A percentile compares a stretch with the other conserved stretches of the same genome.
Evolutionary conservation across 2,329 filamentous ascomycete species (phyloP).

Genomic region (Periconia macrospinosa): DNA sequence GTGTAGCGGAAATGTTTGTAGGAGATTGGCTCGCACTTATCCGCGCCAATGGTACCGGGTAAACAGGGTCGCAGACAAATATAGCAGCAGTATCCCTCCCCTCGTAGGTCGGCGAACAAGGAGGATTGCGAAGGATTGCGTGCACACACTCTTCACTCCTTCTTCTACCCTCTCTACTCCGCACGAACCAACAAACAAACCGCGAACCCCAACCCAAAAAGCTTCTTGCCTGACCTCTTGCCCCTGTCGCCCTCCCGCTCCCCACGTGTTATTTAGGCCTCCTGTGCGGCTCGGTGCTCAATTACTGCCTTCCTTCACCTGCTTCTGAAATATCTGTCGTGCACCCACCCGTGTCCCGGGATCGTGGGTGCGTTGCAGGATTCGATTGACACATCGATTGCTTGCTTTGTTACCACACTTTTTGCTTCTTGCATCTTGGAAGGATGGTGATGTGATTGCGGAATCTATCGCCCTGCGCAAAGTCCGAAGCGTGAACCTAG

Average conservation of each 20-base stretch:
- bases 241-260: background rate
- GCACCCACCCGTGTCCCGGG: too few relatives aligned
- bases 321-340: slow-evolving; percentile 1
- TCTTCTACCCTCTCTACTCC: background rate
- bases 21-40: background rate
- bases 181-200: background rate
- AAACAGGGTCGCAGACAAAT: background rate
- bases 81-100: background rate
- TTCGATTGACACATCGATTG: background rate
- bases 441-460: background rate
- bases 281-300: background rate
- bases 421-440: too few relatives aligned
- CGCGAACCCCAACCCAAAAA: background rate
- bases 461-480: too few relatives aligned
- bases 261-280: background rate
- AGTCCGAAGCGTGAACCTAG: too few relatives aligned
- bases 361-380: too few relatives aligned
- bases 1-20: background rate
- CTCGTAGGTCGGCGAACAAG: background rate
- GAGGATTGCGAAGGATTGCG: background rate
- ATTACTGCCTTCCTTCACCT: background rate
- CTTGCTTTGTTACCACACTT: background rate
- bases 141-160: too few relatives aligned
- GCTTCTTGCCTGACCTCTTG: background rate
- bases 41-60: background rate